Percentiles rank a stretch among this genome's conserved stretches.
phyloP scores from a whole-genome alignment of 805 yeast species.

The Candida morakotiae region DNA sequence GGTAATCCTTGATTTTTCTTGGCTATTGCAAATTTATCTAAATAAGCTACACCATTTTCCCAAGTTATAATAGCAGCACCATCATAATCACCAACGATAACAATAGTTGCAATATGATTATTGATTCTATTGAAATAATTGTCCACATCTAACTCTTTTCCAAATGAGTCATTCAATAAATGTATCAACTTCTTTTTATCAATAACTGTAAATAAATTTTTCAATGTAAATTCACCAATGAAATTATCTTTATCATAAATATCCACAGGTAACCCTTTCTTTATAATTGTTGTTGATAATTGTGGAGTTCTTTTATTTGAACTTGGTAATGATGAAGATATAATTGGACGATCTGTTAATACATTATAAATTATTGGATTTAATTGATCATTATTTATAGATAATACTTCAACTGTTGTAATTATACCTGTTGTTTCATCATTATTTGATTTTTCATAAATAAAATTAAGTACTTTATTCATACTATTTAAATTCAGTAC shows the following conservation, averaged over 20 bases:
- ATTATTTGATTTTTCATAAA: slow-evolving; percentile 39
- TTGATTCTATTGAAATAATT: slow-evolving; percentile 67
- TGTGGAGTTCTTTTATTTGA: slow-evolving; percentile 49
- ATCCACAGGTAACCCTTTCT: slow-evolving; percentile 65
- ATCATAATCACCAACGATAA: slow-evolving; percentile 90
- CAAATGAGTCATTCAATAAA: slow-evolving; percentile 78
- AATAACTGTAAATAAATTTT: slow-evolving; percentile 37
- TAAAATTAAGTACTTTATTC: slow-evolving; percentile 47
- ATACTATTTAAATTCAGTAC: slow-evolving; percentile 63
- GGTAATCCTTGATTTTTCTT: slow-evolving; percentile 83
- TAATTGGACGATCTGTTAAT: slow-evolving; percentile 84
- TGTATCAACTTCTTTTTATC: slow-evolving; percentile 54
- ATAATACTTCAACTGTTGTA: slow-evolving; percentile 78
- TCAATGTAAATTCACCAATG: slow-evolving; percentile 34
- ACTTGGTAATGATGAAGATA: slow-evolving; percentile 87
- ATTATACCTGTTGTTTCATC: slow-evolving; percentile 72
- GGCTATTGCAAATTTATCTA: slow-evolving; percentile 92
- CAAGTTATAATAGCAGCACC: slow-evolving; percentile 92
- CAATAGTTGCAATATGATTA: slow-evolving; percentile 64
- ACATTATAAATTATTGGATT: slow-evolving; percentile 90
- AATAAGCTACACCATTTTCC: slow-evolving; percentile 66
- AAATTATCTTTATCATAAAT: slow-evolving; percentile 31
- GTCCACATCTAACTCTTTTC: slow-evolving; percentile 57
- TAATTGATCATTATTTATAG: slow-evolving; percentile 44
- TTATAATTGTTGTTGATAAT: slow-evolving; percentile 72